Percentiles rank a stretch among this genome's conserved stretches.
phyloP scores from a whole-genome alignment of 2,329 filamentous ascomycete genomes.

The Boeremia lycopersici region DNA sequence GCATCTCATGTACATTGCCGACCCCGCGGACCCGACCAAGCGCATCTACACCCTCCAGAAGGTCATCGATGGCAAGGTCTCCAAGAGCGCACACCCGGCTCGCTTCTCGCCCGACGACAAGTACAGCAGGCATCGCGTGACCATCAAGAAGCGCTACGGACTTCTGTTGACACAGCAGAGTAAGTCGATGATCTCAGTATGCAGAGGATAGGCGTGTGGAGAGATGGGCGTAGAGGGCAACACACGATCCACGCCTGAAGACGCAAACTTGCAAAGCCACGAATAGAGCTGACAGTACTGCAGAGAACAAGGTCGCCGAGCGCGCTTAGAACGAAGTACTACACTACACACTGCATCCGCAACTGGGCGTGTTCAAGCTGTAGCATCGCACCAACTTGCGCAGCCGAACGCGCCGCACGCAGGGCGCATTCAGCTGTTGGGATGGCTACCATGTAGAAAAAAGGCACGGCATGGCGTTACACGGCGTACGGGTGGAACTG shows the following conservation, averaged over 20 bases:
- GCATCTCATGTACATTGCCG: conserved; percentile 87
- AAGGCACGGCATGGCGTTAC: conserved; percentile 19
- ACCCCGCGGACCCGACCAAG: conserved; percentile 70
- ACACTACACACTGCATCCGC: background rate
- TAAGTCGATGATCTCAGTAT: conserved; percentile 29
- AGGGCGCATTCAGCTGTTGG: conserved; percentile 1
- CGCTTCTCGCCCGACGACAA: conserved; percentile 98
- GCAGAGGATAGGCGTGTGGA: background rate
- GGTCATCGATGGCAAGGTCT: conserved; percentile 78
- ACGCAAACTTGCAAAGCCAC: background rate
- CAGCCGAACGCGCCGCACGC: background rate
- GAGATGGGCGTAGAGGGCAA: background rate
- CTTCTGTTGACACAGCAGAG: conserved; percentile 83
- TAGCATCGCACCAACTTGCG: background rate
- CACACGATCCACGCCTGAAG: background rate
- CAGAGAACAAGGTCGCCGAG: conserved; percentile 39
- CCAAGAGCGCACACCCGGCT: conserved; percentile 94
- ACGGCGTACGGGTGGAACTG: conserved; percentile 15
- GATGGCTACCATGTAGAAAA: conserved; percentile 13
- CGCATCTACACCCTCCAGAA: conserved; percentile 96
- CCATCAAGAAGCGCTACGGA: conserved; percentile 90
- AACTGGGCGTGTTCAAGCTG: background rate
- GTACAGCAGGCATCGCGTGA: conserved; percentile 92
- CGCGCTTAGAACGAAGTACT: background rate
- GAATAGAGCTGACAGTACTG: background rate